Conservation (phyloP, 1,284 basidiomycete species). For the Rhodotorula sp. region DNA sequence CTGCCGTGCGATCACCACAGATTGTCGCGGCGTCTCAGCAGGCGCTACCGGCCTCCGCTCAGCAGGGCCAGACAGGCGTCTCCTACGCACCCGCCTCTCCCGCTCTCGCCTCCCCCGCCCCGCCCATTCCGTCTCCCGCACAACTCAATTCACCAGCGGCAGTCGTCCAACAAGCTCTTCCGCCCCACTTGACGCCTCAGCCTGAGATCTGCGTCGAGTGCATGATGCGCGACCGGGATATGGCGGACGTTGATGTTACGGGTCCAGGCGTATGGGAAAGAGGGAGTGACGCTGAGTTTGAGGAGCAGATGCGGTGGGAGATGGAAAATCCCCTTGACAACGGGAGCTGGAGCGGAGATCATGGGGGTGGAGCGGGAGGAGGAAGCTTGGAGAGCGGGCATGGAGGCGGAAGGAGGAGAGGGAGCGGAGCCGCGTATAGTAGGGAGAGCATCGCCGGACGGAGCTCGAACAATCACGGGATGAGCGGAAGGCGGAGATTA, state of each 20-base stretch:
- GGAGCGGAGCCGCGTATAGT: constrained; percentile 29
- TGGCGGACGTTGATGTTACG: constrained; percentile 90
- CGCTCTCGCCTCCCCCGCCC: not conserved
- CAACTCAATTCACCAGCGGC: not conserved
- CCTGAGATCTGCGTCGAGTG: constrained; percentile 91
- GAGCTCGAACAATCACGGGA: constrained; percentile 23
- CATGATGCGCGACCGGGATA: constrained; percentile 97
- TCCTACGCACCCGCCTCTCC: not conserved
- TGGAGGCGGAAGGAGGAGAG: constrained; percentile 38
- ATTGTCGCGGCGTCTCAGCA: no score
- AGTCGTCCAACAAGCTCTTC: not conserved
- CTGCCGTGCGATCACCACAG: not conserved
- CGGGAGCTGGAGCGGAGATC: constrained; percentile 10
- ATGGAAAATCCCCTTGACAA: constrained; percentile 40
- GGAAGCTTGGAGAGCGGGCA: constrained; percentile 21
- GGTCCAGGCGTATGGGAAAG: constrained; percentile 86
- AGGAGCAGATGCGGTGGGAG: constrained; percentile 74
- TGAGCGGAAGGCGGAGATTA: constrained; percentile 41
- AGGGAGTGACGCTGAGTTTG: constrained; percentile 76
- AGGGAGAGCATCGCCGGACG: constrained; percentile 38
- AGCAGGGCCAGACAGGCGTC: not conserved
- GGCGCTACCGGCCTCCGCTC: not conserved
- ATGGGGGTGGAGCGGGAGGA: not conserved
- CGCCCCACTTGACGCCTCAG: constrained; percentile 42
- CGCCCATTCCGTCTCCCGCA: not conserved